phyloP scores from a whole-genome alignment of 176 grass and related monocot species.

The Oryza longistaminata region DNA sequence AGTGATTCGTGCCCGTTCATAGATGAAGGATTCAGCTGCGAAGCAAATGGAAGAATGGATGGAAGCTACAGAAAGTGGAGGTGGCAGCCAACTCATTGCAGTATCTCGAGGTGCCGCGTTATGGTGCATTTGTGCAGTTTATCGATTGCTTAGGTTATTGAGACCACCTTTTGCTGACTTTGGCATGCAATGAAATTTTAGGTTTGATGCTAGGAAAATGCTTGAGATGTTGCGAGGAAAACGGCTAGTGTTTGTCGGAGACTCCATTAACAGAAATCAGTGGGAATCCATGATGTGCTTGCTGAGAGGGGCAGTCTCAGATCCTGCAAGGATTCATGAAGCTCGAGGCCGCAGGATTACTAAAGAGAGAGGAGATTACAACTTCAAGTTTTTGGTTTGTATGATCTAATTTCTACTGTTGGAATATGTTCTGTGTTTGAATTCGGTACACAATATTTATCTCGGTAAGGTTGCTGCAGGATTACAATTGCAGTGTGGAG shows the following conservation, averaged over 20 bases:
- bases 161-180: constrained; percentile 20
- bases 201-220: constrained; percentile 74
- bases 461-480: constrained; percentile 44
- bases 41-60: constrained; percentile 78
- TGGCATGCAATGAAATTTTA: constrained; percentile 31
- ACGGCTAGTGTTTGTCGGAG: constrained; percentile 75
- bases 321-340: constrained; percentile 71
- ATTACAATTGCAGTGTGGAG: constrained; percentile 89
- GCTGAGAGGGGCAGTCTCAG: constrained; percentile 49
- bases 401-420: constrained; percentile 9
- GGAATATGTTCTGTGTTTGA: constrained; percentile 26
- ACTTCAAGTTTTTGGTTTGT: constrained; percentile 79
- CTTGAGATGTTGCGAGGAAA: constrained; percentile 78
- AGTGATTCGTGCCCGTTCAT: constrained; percentile 76
- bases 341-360: constrained; percentile 61
- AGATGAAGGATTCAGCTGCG: constrained; percentile 90
- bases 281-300: constrained; percentile 99
- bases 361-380: constrained; percentile 83
- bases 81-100: constrained; percentile 78
- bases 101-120: constrained; percentile 64
- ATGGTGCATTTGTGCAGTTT: background rate
- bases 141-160: background rate
- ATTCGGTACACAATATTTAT: constrained; percentile 6
- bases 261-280: constrained; percentile 95
- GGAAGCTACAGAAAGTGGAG: constrained; percentile 74